Conservation (phyloP, 192 early-diverging fungal species). For the Coemansia sp. region DNA sequence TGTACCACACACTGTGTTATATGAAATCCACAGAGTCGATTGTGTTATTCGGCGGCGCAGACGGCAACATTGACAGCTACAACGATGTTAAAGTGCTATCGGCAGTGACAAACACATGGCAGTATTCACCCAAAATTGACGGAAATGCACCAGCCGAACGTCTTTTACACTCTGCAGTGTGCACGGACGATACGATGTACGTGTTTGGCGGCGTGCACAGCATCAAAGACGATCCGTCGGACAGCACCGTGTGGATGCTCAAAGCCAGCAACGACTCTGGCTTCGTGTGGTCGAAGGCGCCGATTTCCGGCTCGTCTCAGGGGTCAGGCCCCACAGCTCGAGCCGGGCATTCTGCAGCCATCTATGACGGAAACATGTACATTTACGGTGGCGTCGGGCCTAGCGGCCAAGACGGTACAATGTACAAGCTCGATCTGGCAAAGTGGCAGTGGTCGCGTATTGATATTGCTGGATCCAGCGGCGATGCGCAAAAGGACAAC, state of each 20-base stretch:
- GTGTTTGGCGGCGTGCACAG: constrained; percentile 62
- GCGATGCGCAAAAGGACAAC: constrained; percentile 11
- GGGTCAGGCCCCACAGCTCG: constrained; percentile 54
- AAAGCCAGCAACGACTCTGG: constrained; percentile 14
- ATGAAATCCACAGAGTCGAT: constrained; percentile 58
- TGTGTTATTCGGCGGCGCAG: constrained; percentile 65
- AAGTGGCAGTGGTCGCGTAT: constrained; percentile 65
- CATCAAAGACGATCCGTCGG: constrained; percentile 39
- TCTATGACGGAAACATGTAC: constrained; percentile 61
- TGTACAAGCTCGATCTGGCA: constrained; percentile 64
- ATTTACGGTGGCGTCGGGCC: constrained; percentile 68
- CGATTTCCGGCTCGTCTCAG: constrained; percentile 27
- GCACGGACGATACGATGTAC: constrained; percentile 65
- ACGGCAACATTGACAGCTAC: constrained; percentile 53
- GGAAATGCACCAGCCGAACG: constrained; percentile 58
- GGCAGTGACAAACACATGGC: constrained; percentile 56
- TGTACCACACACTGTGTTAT: constrained; percentile 59
- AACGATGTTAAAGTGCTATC: constrained; percentile 58
- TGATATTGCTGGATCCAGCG: constrained; percentile 25
- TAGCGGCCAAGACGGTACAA: constrained; percentile 57
- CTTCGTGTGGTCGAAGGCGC: constrained; percentile 51
- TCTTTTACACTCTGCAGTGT: constrained; percentile 65
- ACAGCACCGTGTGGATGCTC: constrained; percentile 56
- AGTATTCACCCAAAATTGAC: constrained; percentile 41
- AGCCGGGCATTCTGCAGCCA: constrained; percentile 66